Conservation (phyloP, 495 filamentous ascomycete species). For the Chaetomium tenue region DNA sequence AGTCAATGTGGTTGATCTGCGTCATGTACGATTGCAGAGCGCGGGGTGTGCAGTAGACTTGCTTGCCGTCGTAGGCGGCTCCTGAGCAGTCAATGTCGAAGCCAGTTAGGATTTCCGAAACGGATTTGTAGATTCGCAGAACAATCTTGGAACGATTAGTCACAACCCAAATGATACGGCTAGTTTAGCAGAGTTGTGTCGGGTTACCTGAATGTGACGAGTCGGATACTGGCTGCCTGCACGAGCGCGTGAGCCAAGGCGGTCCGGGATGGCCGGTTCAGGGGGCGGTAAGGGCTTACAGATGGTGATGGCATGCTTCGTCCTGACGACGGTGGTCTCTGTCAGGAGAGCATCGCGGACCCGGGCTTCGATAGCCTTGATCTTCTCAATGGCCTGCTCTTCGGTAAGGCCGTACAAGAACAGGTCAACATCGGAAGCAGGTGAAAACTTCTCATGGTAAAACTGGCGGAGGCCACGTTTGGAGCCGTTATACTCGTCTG, state of each 20-base stretch:
- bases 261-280: background rate
- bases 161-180: background rate
- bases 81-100: slow-evolving; percentile 85
- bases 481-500: slow-evolving; percentile 58
- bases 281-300: slow-evolving; percentile 30
- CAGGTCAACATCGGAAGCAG: slow-evolving; percentile 80
- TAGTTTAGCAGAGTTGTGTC: no score
- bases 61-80: slow-evolving; percentile 72
- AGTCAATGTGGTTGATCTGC: slow-evolving; percentile 75
- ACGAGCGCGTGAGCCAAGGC: slow-evolving; percentile 1
- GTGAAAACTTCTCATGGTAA: slow-evolving; percentile 75
- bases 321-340: slow-evolving; percentile 73
- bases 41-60: slow-evolving; percentile 70
- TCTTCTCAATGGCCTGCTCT: slow-evolving; percentile 72
- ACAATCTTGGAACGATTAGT: slow-evolving; percentile 60
- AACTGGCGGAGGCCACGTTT: slow-evolving; percentile 68
- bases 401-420: slow-evolving; percentile 78
- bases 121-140: slow-evolving; percentile 74
- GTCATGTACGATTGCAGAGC: slow-evolving; percentile 72
- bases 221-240: slow-evolving; percentile 72
- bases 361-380: slow-evolving; percentile 68
- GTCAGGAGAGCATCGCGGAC: slow-evolving; percentile 70
- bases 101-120: slow-evolving; percentile 77
- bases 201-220: slow-evolving; percentile 62
- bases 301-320: slow-evolving; percentile 82